A percentile compares a stretch with the other conserved stretches of the same genome.
phyloP scores from a whole-genome alignment of 345 rosid species.

The Carallia brachiata region DNA sequence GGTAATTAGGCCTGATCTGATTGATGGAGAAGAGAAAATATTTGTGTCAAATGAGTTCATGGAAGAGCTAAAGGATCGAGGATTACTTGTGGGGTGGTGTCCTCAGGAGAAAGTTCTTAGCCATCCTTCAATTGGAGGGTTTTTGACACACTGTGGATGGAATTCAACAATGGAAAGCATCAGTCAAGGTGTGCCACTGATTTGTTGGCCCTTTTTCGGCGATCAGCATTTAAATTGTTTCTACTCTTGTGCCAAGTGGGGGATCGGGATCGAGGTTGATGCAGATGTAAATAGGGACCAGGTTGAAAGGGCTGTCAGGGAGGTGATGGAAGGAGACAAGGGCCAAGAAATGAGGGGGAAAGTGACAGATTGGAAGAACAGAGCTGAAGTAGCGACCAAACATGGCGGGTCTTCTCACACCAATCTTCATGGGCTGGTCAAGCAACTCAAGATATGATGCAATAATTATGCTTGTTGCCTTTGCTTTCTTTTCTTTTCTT shows the following conservation, averaged over 20 bases:
- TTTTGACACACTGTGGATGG: conserved; percentile 12
- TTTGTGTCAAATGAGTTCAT: neutral
- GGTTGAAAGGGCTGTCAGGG: neutral
- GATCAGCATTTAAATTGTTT: conserved; percentile 7
- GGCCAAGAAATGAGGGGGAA: conserved; percentile 6
- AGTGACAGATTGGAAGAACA: neutral
- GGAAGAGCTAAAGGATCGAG: conserved; percentile 3
- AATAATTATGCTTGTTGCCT: too few species aligned
- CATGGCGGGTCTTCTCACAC: conserved; percentile 4
- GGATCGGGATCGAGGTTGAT: conserved; percentile 10
- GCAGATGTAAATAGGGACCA: conserved; percentile 4
- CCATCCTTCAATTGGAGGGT: conserved; percentile 9
- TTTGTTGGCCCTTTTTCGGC: conserved; percentile 12
- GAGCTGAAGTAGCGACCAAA: neutral
- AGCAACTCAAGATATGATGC: too few species aligned
- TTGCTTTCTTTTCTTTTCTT: too few species aligned
- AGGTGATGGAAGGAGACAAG: conserved; percentile 5
- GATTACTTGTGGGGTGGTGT: conserved; percentile 10
- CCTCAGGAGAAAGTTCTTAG: conserved; percentile 11
- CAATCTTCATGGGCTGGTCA: too few species aligned
- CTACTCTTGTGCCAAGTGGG: neutral
- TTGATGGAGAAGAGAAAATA: neutral
- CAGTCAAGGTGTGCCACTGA: conserved; percentile 5
- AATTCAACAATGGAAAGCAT: conserved; percentile 9
- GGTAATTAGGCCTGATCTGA: conserved; percentile 5